phyloP scores from a whole-genome alignment of 768 basidiomycete genomes.

The Zangia roseola region DNA sequence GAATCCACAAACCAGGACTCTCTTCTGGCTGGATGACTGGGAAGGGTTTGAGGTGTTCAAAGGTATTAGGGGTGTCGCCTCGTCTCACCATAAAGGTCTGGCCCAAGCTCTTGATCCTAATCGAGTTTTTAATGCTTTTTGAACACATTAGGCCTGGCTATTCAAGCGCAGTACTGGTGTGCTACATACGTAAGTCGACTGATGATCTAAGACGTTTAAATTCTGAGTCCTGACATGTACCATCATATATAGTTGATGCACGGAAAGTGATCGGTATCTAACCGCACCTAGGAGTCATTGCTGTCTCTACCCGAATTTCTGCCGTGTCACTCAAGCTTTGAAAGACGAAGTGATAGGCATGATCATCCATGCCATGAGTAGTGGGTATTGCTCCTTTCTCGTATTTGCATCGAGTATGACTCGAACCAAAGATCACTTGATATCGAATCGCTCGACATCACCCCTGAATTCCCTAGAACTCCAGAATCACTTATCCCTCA shows the following conservation, averaged over 20 bases:
- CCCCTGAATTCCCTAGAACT: conserved; percentile 19
- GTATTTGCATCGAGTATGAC: not conserved
- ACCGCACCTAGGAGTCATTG: conserved; percentile 34
- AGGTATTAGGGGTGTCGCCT: conserved; percentile 19
- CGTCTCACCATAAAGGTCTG: conserved; percentile 27
- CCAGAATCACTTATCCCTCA: conserved; percentile 21
- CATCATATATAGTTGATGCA: not conserved
- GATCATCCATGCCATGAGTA: conserved; percentile 29
- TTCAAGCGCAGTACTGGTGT: too few relatives aligned
- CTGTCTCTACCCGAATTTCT: conserved; percentile 30
- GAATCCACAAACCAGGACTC: conserved; percentile 41
- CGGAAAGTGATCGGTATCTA: not conserved
- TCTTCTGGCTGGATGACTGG: conserved; percentile 56
- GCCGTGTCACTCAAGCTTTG: conserved; percentile 24
- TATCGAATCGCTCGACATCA: conserved; percentile 25
- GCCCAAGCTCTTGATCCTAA: not conserved
- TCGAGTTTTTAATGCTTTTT: not conserved
- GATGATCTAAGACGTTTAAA: too few relatives aligned
- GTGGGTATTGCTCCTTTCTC: conserved; percentile 7
- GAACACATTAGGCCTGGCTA: conserved; percentile 27
- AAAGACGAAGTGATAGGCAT: conserved; percentile 27
- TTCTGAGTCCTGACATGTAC: conserved; percentile 7
- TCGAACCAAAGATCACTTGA: conserved; percentile 24
- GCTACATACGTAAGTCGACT: not conserved
- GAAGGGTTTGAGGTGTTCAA: conserved; percentile 32